Evolutionary conservation across 345 rosid species (phyloP), one percentile per base, ranked within the genome.

Genomic region (Hibiscus trionum): DNA sequence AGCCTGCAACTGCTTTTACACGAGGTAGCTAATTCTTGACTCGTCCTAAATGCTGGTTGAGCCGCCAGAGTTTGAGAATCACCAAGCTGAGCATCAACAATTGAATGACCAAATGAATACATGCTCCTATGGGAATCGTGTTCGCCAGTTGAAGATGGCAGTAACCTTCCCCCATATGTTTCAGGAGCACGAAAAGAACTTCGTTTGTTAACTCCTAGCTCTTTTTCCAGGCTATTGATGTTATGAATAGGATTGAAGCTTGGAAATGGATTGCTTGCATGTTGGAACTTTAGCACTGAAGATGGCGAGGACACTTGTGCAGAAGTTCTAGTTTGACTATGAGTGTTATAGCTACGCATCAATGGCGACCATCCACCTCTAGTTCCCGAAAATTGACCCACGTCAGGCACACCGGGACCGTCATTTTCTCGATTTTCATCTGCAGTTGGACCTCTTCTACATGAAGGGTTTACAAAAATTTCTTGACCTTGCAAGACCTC

Each of bases 401-500:
- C 79, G 72, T 81, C 79, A 44, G 69, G 70, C 68, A 72, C 68
- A 59, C 81, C 85, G 75, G 77, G 66, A 49, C 68, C n/a, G 66
- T 83, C 84, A 78, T 78, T 85, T 50, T 79, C 77, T 53, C 24
- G 73, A 73, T 81, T 81, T 79, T 80, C 84, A 14, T 63, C 72
- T 55, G 64, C n/a, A 78, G 42, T 65, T 10, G 67, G 31, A 72
- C 72, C 80, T 72, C 84, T 68, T 49, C 79, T 78, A 76, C 69
- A 84, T 29, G 88, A 77, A 27, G 83, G 78, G 76, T 79, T 76
- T 19, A 86, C 81, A 81, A 80, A 84, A 70, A 89, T 93, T 93
- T 95, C 99, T 95, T 93, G 99, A 95, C 99, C 97, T 95, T 93
- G 97, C 90, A 95, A 91, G 93, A 93, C 99, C 91, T 91, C 82